A percentile compares a stretch with the other conserved stretches of the same genome.
Evolutionary conservation across 768 basidiomycete species (phyloP).

Genomic region (Termitomyces sp.): DNA sequence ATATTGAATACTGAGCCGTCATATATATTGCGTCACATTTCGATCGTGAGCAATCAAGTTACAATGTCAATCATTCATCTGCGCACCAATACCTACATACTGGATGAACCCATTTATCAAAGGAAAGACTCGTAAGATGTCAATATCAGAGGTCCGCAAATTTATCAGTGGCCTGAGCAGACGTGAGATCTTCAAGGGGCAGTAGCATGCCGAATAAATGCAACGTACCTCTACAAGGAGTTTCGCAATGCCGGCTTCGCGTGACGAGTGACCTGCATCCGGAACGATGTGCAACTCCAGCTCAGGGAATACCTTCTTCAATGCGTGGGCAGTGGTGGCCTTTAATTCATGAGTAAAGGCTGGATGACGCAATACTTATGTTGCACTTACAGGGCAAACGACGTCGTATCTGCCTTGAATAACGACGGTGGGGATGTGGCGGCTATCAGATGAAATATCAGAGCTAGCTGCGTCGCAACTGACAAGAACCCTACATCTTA

Average conservation of each 20-base stretch:
- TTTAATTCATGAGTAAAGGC: slow-evolving; percentile 17
- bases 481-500: slow-evolving; percentile 61
- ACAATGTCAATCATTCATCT: background rate
- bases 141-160: slow-evolving; percentile 25
- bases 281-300: slow-evolving; percentile 70
- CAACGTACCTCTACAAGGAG: slow-evolving; percentile 60
- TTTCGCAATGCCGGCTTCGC: slow-evolving; percentile 66
- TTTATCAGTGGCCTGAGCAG: slow-evolving; percentile 32
- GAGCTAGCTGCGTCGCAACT: background rate
- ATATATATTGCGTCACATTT: background rate
- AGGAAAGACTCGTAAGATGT: background rate
- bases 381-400: slow-evolving; percentile 67
- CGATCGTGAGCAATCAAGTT: background rate
- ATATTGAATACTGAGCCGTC: background rate
- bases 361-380: background rate
- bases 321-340: slow-evolving; percentile 74
- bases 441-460: slow-evolving; percentile 36
- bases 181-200: background rate
- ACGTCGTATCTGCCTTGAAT: slow-evolving; percentile 89
- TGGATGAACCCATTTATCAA: background rate
- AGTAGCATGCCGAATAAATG: background rate
- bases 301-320: slow-evolving; percentile 85
- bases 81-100: background rate
- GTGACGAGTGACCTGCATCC: slow-evolving; percentile 84
- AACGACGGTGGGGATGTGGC: slow-evolving; percentile 79